Evolutionary conservation across 2,329 filamentous ascomycete species (phyloP).

Genomic region (Fusarium foetens): DNA sequence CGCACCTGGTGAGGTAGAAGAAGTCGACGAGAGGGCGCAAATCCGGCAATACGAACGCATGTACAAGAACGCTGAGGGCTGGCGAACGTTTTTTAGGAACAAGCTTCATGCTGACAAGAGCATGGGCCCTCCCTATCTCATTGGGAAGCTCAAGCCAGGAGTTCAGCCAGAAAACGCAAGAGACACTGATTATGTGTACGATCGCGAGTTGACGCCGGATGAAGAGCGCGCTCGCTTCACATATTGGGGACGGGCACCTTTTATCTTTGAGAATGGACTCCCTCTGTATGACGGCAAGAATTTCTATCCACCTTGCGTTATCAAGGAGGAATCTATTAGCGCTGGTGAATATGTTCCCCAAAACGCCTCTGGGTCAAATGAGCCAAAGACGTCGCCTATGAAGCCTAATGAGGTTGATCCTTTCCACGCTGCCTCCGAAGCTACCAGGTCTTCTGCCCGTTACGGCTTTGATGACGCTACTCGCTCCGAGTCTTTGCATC

Average conservation of each 20-base stretch:
- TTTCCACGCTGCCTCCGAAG: conserved; percentile 28
- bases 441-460: conserved; percentile 28
- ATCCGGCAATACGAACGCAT: conserved; percentile 8
- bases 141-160: conserved; percentile 62
- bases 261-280: conserved; percentile 60
- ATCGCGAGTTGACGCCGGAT: conserved; percentile 66
- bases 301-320: conserved; percentile 68
- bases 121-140: conserved; percentile 60
- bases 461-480: conserved; percentile 44
- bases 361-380: neutral
- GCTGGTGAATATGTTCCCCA: neutral
- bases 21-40: conserved; percentile 13
- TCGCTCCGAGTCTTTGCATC: conserved; percentile 48
- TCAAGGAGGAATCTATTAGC: conserved; percentile 49
- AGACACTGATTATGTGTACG: conserved; percentile 64
- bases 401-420: conserved; percentile 26
- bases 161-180: conserved; percentile 54
- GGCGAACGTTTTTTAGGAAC: conserved; percentile 39
- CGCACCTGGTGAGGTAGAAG: conserved; percentile 15
- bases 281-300: conserved; percentile 74
- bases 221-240: conserved; percentile 68
- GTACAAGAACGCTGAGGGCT: conserved; percentile 30
- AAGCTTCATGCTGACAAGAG: conserved; percentile 25
- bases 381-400: neutral
- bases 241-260: conserved; percentile 69